phyloP scores from a whole-genome alignment of 2,329 filamentous ascomycete genomes.

The Ceratocystis cacaofunesta region DNA sequence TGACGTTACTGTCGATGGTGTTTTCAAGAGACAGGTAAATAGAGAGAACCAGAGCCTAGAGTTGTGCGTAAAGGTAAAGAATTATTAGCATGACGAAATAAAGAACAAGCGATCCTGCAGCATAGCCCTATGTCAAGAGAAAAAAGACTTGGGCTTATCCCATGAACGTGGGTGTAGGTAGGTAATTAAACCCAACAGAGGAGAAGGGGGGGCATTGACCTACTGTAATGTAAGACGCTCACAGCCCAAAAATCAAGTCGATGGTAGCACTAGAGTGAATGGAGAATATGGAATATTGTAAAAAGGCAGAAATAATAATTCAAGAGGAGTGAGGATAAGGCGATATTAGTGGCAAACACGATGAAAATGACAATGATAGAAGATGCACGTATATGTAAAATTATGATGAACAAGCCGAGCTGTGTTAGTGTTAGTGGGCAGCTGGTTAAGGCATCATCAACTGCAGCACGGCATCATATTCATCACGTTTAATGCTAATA shows the following conservation, averaged over 20 bases:
- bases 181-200: neutral
- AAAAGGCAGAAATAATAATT: too few species aligned
- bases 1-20: neutral
- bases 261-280: neutral
- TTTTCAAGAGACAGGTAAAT: neutral
- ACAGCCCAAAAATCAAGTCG: neutral
- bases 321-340: too few species aligned
- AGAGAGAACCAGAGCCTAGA: neutral
- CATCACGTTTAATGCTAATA: too few species aligned
- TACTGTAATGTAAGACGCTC: neutral
- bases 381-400: too few species aligned
- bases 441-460: too few species aligned
- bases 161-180: neutral
- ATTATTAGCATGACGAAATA: neutral
- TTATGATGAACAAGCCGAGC: too few species aligned
- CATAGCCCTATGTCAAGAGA: neutral
- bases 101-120: neutral
- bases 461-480: too few species aligned
- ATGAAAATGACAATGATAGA: too few species aligned
- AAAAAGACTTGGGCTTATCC: neutral
- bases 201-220: neutral
- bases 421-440: too few species aligned
- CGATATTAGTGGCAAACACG: too few species aligned
- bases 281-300: neutral
- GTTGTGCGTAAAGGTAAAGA: neutral